phyloP scores from a whole-genome alignment of 1,284 basidiomycete species.

The Rhodotorula glutinis region DNA sequence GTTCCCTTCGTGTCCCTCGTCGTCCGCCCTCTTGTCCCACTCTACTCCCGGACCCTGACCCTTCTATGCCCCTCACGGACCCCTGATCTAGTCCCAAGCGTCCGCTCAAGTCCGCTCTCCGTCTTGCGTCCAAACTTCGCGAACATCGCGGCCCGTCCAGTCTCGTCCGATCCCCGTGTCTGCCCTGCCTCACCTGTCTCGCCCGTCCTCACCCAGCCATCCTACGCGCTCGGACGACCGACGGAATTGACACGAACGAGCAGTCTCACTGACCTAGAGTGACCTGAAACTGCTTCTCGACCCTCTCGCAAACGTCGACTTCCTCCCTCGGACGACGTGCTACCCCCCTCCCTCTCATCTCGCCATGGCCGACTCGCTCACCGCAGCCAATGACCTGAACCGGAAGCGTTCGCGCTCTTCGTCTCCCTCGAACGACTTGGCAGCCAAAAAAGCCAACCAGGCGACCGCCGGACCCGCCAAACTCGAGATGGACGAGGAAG shows the following conservation, averaged over 20 bases:
- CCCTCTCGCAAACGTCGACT: too few species aligned
- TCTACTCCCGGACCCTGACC: too few species aligned
- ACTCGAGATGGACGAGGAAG: conserved; percentile 35
- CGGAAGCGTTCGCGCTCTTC: conserved; percentile 40
- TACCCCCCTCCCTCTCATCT: background rate
- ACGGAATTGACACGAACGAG: too few species aligned
- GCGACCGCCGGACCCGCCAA: conserved; percentile 20
- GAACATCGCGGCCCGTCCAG: background rate
- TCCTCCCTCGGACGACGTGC: background rate
- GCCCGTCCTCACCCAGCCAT: background rate
- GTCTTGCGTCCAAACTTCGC: too few species aligned
- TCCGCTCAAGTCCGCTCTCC: background rate
- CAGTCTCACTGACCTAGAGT: too few species aligned
- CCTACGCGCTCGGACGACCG: too few species aligned
- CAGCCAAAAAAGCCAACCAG: conserved; percentile 38
- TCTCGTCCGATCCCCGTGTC: background rate
- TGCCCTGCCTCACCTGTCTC: background rate
- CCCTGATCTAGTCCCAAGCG: too few species aligned
- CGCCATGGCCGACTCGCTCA: conserved; percentile 32
- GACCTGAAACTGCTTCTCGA: too few species aligned
- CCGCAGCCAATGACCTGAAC: conserved; percentile 23
- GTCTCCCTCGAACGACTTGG: conserved; percentile 27
- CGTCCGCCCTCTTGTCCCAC: too few species aligned
- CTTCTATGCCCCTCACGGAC: too few species aligned
- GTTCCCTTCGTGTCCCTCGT: too few species aligned